Conservation (phyloP, 164 flowering plant species). For the Kalanchoe fedtschenkoi region DNA sequence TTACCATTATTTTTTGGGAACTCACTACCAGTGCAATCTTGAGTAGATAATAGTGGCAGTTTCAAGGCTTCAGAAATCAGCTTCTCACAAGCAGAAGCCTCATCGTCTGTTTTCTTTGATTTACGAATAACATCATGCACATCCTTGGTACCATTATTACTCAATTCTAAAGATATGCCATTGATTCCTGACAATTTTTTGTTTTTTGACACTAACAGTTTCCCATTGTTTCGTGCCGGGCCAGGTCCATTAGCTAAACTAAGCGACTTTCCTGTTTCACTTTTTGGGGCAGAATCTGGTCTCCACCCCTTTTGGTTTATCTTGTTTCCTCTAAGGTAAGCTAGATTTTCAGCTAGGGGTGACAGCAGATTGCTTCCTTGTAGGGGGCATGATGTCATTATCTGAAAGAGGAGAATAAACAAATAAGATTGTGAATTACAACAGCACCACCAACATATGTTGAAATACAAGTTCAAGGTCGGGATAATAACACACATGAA, state of each 20-base stretch:
- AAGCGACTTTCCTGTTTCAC: constrained; percentile 13
- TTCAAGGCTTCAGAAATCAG: constrained; percentile 37
- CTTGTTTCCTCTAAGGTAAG: constrained; percentile 26
- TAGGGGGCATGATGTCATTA: constrained; percentile 44
- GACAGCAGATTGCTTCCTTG: constrained; percentile 29
- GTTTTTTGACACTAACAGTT: constrained; percentile 15
- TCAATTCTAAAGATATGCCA: constrained; percentile 12
- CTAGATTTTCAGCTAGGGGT: constrained; percentile 49
- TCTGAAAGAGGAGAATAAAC: constrained; percentile 23
- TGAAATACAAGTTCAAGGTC: constrained; percentile 2
- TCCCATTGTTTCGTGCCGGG: constrained; percentile 13
- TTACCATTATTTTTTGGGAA: constrained; percentile 6
- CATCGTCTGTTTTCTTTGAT: constrained; percentile 19
- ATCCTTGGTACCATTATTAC: constrained; percentile 12
- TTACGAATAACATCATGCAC: constrained; percentile 3
- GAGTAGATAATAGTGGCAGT: constrained; percentile 41
- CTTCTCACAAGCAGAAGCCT: constrained; percentile 26
- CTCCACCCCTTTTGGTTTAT: constrained; percentile 12
- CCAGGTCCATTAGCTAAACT: constrained; percentile 13
- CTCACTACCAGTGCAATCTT: constrained; percentile 13
- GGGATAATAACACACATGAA: constrained; percentile 30
- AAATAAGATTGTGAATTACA: constrained; percentile 3
- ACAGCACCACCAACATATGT: not conserved
- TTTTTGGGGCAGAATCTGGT: constrained; percentile 13
- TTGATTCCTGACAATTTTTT: constrained; percentile 15